These are phyloP conservation scores for Chalciporus piperatoides DNA, from an alignment of 1,284 basidiomycete genomes.

Conservation along the genomic window DNA sequence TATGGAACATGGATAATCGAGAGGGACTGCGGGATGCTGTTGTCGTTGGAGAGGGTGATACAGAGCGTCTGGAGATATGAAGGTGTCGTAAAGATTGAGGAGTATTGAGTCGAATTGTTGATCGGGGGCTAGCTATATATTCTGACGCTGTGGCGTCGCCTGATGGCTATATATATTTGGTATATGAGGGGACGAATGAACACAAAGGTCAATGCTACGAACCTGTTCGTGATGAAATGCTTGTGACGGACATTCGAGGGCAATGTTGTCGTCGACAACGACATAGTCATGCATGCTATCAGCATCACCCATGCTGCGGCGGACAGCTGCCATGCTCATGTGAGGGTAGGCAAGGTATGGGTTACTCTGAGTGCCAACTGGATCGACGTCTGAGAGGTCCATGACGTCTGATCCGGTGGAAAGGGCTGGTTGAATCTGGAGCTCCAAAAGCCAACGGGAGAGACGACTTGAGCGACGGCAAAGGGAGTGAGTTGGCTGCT, in stretches of 20 bases:
- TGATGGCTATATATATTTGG: conserved; percentile 24
- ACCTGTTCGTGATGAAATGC: conserved; percentile 17
- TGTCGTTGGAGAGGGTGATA: conserved; percentile 35
- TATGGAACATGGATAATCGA: conserved; percentile 44
- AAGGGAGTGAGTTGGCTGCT: conserved; percentile 24
- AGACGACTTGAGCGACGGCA: conserved; percentile 55
- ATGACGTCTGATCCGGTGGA: conserved; percentile 13
- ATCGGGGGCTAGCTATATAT: conserved; percentile 34
- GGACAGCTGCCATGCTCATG: conserved; percentile 32
- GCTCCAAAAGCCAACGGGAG: conserved; percentile 66
- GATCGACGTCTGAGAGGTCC: conserved; percentile 27
- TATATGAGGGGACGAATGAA: conserved; percentile 18
- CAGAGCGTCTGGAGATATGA: conserved; percentile 49
- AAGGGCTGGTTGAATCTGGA: conserved; percentile 37
- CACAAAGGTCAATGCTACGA: conserved; percentile 12
- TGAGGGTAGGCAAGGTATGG: conserved; percentile 57
- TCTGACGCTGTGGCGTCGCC: conserved; percentile 39
- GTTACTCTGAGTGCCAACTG: conserved; percentile 36
- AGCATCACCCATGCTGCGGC: conserved; percentile 29
- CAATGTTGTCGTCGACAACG: conserved; percentile 37
- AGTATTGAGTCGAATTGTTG: conserved; percentile 42
- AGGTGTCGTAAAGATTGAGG: conserved; percentile 54
- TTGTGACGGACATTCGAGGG: conserved; percentile 25
- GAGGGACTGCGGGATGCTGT: conserved; percentile 37
- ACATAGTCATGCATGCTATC: conserved; percentile 56